Evolutionary conservation across 208 protist species (phyloP).

Genomic region (Leishmania braziliensis): DNA sequence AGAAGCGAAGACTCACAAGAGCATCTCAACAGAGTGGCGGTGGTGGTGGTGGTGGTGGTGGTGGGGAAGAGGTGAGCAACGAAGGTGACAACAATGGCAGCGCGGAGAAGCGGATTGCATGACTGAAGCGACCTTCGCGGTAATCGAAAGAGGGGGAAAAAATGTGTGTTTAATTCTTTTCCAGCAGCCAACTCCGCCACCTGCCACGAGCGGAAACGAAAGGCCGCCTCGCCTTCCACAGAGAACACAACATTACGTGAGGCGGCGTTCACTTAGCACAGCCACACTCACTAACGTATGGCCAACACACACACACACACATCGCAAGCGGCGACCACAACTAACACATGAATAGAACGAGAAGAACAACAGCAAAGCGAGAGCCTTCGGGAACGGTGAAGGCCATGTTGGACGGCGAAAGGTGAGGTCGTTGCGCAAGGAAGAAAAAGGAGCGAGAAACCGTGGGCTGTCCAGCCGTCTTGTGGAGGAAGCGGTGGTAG

Average conservation of each 20-base stretch:
- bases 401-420: too few relatives aligned
- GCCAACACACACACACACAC: too few relatives aligned
- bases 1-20: background rate
- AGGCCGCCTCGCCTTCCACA: background rate
- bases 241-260: background rate
- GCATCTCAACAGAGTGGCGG: background rate
- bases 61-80: background rate
- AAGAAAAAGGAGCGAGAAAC: too few relatives aligned
- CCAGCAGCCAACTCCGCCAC: background rate
- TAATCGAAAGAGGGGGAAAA: background rate
- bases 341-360: too few relatives aligned
- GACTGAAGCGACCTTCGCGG: background rate
- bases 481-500: background rate
- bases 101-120: background rate
- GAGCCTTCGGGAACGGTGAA: too few relatives aligned
- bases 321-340: too few relatives aligned
- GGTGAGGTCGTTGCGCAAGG: too few relatives aligned
- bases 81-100: background rate
- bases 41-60: too few relatives aligned
- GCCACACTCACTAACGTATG: background rate
- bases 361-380: too few relatives aligned
- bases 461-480: background rate
- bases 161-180: too few relatives aligned
- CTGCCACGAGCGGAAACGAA: background rate
- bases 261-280: background rate